Conservation (phyloP, 768 basidiomycete species). For the Rhizopogon salebrosus region DNA sequence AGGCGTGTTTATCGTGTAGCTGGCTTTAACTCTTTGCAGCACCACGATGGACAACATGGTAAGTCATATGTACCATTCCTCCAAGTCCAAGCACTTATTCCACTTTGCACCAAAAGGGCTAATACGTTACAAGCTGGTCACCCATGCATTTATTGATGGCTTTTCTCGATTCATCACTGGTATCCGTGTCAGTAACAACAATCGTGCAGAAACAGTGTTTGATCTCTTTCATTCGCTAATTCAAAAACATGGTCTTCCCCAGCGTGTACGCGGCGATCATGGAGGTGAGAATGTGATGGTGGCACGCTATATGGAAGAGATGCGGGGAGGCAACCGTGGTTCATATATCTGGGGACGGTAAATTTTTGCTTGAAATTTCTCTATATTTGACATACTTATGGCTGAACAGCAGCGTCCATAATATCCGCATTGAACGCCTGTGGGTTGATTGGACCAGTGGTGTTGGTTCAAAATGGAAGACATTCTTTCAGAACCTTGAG, state of each 20-base stretch:
- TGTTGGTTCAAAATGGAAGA: slow-evolving; percentile 34
- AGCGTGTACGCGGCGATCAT: slow-evolving; percentile 24
- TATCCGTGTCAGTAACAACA: slow-evolving; percentile 24
- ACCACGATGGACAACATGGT: neutral
- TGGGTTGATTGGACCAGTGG: slow-evolving; percentile 34
- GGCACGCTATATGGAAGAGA: slow-evolving; percentile 18
- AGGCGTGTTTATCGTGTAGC: neutral
- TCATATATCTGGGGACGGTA: slow-evolving; percentile 27
- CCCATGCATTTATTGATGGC: slow-evolving; percentile 40
- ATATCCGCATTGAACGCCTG: slow-evolving; percentile 34
- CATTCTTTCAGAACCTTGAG: slow-evolving; percentile 48
- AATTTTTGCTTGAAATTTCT: neutral
- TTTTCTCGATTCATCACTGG: slow-evolving; percentile 25
- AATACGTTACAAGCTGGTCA: slow-evolving; percentile 18
- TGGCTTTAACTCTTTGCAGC: neutral
- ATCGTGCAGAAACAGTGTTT: slow-evolving; percentile 15
- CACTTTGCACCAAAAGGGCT: too few relatives aligned
- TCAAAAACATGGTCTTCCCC: slow-evolving; percentile 14
- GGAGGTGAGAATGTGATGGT: slow-evolving; percentile 23
- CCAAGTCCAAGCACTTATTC: too few relatives aligned
- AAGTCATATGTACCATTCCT: too few relatives aligned
- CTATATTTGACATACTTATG: neutral
- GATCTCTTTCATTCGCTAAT: slow-evolving; percentile 6
- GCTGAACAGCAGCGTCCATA: slow-evolving; percentile 32
- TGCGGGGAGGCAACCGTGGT: slow-evolving; percentile 12